Evolutionary conservation across 106 monocot species (phyloP).

Genomic region (Acorus gramineus): DNA sequence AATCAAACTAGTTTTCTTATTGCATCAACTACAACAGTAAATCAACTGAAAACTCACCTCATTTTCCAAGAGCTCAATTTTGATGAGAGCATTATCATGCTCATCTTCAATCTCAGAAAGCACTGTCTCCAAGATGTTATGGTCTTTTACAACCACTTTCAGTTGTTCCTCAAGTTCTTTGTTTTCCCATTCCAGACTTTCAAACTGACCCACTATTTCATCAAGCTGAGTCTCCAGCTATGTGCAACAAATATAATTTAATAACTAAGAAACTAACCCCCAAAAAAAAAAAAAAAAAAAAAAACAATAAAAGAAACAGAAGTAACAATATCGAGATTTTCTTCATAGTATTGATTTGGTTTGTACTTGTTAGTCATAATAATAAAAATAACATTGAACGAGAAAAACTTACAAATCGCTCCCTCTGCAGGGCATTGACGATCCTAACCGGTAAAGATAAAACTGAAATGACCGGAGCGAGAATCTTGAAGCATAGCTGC

Average conservation of each 20-base stretch:
- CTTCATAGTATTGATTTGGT: too few species aligned
- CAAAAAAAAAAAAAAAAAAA: not conserved
- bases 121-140: conserved; percentile 25
- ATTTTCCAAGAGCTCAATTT: conserved; percentile 45
- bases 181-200: conserved; percentile 39
- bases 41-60: conserved; percentile 24
- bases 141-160: conserved; percentile 30
- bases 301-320: not conserved
- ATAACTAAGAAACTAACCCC: not conserved
- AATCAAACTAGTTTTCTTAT: too few species aligned
- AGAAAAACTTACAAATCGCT: conserved; percentile 8
- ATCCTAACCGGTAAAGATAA: conserved; percentile 16
- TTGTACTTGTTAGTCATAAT: too few species aligned
- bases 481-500: conserved; percentile 6
- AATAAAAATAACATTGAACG: too few species aligned
- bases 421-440: conserved; percentile 13
- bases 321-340: too few species aligned
- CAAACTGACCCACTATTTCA: conserved; percentile 37
- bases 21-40: not conserved
- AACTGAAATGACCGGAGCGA: conserved; percentile 3
- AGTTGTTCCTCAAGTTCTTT: conserved; percentile 41
- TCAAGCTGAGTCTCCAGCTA: conserved; percentile 40
- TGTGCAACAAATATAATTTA: not conserved
- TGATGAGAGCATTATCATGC: conserved; percentile 45
- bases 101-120: conserved; percentile 68